Conservation (phyloP, 169 alveolate species). For the Ichthyophthirius multifiliis region DNA sequence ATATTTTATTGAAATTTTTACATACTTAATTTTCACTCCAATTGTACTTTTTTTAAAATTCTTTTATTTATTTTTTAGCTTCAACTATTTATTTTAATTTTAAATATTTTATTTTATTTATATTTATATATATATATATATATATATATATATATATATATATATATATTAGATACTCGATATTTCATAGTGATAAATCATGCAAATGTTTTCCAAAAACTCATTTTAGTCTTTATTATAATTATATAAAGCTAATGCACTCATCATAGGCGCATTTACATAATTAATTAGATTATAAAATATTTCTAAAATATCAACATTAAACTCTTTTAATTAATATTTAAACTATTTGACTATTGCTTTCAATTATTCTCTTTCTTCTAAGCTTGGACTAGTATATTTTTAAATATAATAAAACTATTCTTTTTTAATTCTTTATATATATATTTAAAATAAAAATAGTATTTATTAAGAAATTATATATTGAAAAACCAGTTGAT, state of each 20-base stretch:
- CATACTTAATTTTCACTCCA: slow-evolving; percentile 6
- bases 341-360: not conserved
- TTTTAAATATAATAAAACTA: not conserved
- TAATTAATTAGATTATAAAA: not conserved
- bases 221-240: not conserved
- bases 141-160: not conserved
- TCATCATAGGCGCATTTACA: not conserved
- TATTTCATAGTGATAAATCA: not conserved
- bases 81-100: not conserved
- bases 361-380: slow-evolving; percentile 2
- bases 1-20: too few species aligned
- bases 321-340: not conserved
- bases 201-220: not conserved
- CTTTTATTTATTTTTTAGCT: not conserved
- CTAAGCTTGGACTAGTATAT: not conserved
- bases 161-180: not conserved
- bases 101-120: too few species aligned
- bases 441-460: too few species aligned
- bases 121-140: not conserved
- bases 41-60: not conserved
- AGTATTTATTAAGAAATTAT: not conserved
- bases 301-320: not conserved
- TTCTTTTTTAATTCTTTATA: not conserved
- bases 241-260: not conserved
- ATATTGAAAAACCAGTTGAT: not conserved